Conservation (phyloP, 1,139 yeast genomes). For the Arxiozyma slooffiae region DNA sequence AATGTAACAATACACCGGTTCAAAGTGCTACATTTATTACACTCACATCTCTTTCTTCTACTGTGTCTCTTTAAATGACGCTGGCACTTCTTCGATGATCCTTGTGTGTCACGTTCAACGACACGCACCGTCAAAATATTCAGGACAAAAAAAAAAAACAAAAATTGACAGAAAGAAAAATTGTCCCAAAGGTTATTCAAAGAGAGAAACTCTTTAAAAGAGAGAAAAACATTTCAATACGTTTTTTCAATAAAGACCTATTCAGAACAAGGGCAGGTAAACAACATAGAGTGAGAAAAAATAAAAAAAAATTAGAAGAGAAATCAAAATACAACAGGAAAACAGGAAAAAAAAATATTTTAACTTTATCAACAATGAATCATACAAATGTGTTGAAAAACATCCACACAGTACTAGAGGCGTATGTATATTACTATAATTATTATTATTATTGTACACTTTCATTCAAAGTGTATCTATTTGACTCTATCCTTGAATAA, state of each 20-base stretch:
- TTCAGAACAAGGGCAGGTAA: neutral
- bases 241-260: neutral
- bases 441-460: neutral
- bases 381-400: slow-evolving; percentile 13
- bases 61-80: neutral
- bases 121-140: too few relatives aligned
- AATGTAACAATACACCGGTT: neutral
- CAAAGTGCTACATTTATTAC: too few relatives aligned
- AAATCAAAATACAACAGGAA: neutral
- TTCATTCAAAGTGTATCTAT: neutral
- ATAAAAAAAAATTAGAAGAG: neutral
- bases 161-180: too few relatives aligned
- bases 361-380: slow-evolving; percentile 1
- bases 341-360: neutral
- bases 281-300: too few relatives aligned
- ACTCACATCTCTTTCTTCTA: neutral
- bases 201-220: neutral
- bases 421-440: slow-evolving; percentile 3
- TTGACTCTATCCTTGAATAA: neutral
- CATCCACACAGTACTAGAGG: slow-evolving; percentile 17
- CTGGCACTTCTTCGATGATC: neutral
- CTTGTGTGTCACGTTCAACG: neutral
- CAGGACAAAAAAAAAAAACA: neutral
- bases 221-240: neutral
- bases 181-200: neutral